Base-by-base conservation (phyloP, 2,329 filamentous ascomycete species). In the Albophoma yamanashiensis region DNA sequence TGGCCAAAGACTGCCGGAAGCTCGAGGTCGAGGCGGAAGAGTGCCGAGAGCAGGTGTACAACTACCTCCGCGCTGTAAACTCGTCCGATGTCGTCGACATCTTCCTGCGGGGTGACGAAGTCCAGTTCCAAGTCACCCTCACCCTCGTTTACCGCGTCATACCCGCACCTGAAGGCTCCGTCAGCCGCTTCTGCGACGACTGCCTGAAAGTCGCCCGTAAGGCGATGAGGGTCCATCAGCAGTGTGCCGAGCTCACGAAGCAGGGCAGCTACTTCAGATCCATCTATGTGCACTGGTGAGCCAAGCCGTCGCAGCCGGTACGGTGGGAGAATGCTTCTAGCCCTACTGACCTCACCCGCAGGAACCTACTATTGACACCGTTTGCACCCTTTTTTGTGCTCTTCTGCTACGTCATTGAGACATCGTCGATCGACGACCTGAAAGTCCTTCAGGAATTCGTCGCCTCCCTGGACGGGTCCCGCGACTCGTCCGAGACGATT, bases 351-450 rank as follows among this genome's bases (percentile, higher is more conserved):
- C 20, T 52, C 20, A n/a, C 36, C 20, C 40, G 5, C 39, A 82
- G 81, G 81, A 79, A 78, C n/a, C 70, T 83, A 34, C 72, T 84
- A 27, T 75, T 83, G 62, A 79, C 79, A 2, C 83, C 82, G 0
- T 85, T 86, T 65, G 79, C 82, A 1, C 82, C 83, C 1, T 83
- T 84, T 65, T 83, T 84, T 59, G 79, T 84, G 34, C 72, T 85
- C 34, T 85, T 86, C 69, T 83, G 80, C 66, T 78, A 82, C 62
- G 74, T 83, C 58, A 78, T 84, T 55, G 82, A 86, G 65, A 80
- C 81, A 0, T 79, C 74, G 3, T 75, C 80, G 7, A 71, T 78
- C 34, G 70, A 73, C 25, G 85, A 89, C 63, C 75, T 89, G 5
- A 66, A 72, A 38, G 76, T 80, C 0, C 75, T 89, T 1, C 76